phyloP scores from a whole-genome alignment of 1,139 yeast species.

The Zygosaccharomyces pseudobailii region DNA sequence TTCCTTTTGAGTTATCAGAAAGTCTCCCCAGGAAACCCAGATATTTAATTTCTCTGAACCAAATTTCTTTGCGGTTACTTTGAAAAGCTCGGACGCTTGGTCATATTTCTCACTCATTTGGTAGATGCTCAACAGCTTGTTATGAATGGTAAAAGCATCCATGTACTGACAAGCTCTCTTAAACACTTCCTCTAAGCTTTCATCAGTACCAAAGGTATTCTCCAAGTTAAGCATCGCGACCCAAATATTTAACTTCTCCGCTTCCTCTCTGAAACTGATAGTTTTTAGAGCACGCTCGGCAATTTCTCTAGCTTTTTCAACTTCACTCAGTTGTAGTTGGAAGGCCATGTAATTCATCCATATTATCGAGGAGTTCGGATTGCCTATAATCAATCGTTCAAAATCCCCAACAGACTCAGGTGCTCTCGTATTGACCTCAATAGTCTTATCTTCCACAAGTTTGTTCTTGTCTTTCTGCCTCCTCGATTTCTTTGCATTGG shows the following conservation, averaged over 20 bases:
- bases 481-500: slow-evolving; percentile 39
- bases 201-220: slow-evolving; percentile 85
- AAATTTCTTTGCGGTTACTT: slow-evolving; percentile 71
- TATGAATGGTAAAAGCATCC: slow-evolving; percentile 82
- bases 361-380: slow-evolving; percentile 86
- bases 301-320: slow-evolving; percentile 89
- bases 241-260: slow-evolving; percentile 92
- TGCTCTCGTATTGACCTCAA: slow-evolving; percentile 72
- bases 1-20: slow-evolving; percentile 56
- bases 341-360: slow-evolving; percentile 99
- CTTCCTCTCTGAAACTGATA: slow-evolving; percentile 86
- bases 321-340: slow-evolving; percentile 89
- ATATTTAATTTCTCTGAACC: slow-evolving; percentile 59
- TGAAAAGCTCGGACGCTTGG: slow-evolving; percentile 66
- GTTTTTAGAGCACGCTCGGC: slow-evolving; percentile 90
- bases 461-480: slow-evolving; percentile 45
- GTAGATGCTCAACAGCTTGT: slow-evolving; percentile 71
- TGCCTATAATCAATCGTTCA: slow-evolving; percentile 84
- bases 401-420: slow-evolving; percentile 91
- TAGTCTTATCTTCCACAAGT: slow-evolving; percentile 73
- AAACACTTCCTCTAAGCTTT: slow-evolving; percentile 73
- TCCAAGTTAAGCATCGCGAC: slow-evolving; percentile 92
- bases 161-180: slow-evolving; percentile 82
- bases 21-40: slow-evolving; percentile 79
- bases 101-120: slow-evolving; percentile 65